phyloP scores from a whole-genome alignment of 176 grass and related monocot genomes.

The Juncus inflexus region DNA sequence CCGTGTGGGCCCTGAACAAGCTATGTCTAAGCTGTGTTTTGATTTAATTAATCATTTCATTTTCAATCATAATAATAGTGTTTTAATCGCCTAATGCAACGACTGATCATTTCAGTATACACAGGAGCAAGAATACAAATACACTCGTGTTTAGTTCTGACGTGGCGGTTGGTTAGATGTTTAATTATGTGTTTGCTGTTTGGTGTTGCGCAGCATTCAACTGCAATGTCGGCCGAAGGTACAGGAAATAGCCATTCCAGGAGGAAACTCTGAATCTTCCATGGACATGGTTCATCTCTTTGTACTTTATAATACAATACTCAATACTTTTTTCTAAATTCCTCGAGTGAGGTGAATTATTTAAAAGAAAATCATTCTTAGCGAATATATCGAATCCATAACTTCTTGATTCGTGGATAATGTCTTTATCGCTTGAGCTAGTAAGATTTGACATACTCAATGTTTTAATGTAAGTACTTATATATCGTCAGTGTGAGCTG shows the following conservation, averaged over 20 bases:
- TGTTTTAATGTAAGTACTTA: too few species aligned
- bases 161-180: background rate
- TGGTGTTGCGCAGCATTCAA: background rate
- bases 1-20: conserved; percentile 16
- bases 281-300: background rate
- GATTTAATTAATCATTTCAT: background rate
- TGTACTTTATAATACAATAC: too few species aligned
- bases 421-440: too few species aligned
- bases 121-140: background rate
- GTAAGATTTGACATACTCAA: too few species aligned
- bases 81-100: background rate
- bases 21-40: conserved; percentile 10
- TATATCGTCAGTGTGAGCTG: too few species aligned
- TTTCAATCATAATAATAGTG: too few species aligned
- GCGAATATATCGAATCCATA: too few species aligned
- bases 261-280: background rate
- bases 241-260: background rate
- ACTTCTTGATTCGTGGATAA: too few species aligned
- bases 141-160: too few species aligned
- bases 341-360: too few species aligned
- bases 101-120: background rate
- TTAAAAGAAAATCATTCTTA: too few species aligned
- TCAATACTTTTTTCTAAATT: too few species aligned
- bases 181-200: conserved; percentile 10
- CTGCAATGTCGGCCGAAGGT: conserved; percentile 42